Base-by-base conservation (phyloP, 169 alveolate species). In the Plasmodium gonderi region DNA sequence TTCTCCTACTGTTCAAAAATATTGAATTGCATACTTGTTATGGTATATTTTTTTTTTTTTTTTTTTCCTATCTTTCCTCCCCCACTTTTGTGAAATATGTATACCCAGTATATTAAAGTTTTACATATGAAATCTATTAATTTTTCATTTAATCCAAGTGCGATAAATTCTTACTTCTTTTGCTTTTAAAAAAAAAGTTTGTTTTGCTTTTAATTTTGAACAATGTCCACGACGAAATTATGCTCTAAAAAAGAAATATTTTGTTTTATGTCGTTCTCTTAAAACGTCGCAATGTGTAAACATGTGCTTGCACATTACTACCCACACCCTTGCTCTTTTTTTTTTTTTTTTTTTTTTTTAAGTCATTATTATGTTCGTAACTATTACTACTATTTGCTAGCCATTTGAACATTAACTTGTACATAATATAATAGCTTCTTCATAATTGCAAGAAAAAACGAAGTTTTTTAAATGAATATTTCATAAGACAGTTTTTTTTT, bases 21-120 rank as follows among this genome's bases (percentile, higher is more conserved):
- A 11, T 68, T 12, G 45, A 38, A n/a, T 17, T 79, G 42, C 64
- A 60, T 68, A 60, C 3, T 31, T 54, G 42, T 79, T 33, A 40
- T 68, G 6, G 17, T 60, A 17, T 17, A n/a, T 79, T 54, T 79
- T 79, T 79, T 79, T 60, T 79, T 79, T 79, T 79, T 79, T 60
- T 60, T 79, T 29, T 79, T 68, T 68, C 20, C 20, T 20, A n/a
- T 68, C 1, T 12, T 68, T 68, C 26, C 23, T 68, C 7, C 78
- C 40, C 5, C 20, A 33, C 49, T n/a, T n/a, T n/a, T n/a, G n/a
- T 36, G 36, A 31, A 45, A 47, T 44, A 60, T 77, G 68, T 38
- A n/a, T 5, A 77, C 49, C 45, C 45, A 23, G 36, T 33, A 42
- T 33, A 20, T n/a, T n/a, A 44, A 47, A 45, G n/a, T 11, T 60